phyloP scores from a whole-genome alignment of 129 eudicot species.

The Escallonia herrerae region DNA sequence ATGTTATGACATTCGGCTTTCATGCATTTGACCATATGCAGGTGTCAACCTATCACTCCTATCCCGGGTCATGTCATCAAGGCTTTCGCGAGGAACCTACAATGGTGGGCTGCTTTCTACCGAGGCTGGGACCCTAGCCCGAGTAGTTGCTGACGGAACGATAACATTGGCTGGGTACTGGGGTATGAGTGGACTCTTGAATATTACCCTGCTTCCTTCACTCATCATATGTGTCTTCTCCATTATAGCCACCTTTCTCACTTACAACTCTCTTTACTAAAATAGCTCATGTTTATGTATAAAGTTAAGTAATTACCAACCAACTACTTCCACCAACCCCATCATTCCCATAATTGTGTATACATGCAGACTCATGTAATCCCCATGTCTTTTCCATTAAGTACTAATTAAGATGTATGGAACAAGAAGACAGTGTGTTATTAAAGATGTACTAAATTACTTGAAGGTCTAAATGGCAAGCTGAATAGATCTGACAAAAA shows the following conservation, averaged over 20 bases:
- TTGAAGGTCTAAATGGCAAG: no score
- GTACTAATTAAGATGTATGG: no score
- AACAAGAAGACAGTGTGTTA: no score
- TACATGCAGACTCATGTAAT: neutral
- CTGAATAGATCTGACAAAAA: no score
- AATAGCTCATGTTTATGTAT: no score
- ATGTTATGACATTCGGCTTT: neutral
- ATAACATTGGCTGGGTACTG: constrained; percentile 63
- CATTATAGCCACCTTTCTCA: constrained; percentile 52
- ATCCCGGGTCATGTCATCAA: constrained; percentile 75
- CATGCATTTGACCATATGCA: constrained; percentile 1
- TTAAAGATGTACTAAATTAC: no score
- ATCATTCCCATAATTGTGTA: neutral
- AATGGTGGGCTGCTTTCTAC: constrained; percentile 77
- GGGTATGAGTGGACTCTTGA: constrained; percentile 59
- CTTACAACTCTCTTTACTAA: constrained; percentile 60
- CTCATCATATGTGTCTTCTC: constrained; percentile 50
- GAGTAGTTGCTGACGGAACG: constrained; percentile 71
- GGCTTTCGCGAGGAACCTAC: constrained; percentile 67
- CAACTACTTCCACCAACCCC: neutral
- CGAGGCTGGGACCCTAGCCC: constrained; percentile 80
- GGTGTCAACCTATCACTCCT: constrained; percentile 72
- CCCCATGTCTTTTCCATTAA: neutral
- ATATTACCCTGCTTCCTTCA: constrained; percentile 57
- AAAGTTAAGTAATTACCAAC: no score